Evolutionary conservation across 306 rosid genomes (phyloP), one percentile per base, ranked within the genome.

Genomic region (Citrullus mucosospermus): DNA sequence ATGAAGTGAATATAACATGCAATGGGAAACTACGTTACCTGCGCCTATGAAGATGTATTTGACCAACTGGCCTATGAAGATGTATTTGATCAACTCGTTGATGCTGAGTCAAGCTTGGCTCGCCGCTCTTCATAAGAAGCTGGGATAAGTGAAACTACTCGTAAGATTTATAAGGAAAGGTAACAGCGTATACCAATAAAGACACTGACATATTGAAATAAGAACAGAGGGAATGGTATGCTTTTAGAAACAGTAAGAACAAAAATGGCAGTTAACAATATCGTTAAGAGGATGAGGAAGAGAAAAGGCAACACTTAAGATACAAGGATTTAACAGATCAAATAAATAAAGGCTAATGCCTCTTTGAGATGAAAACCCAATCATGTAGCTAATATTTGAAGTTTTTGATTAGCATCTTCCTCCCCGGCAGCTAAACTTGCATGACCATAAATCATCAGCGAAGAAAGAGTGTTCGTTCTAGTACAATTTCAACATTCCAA

Each of bases 71-170:
- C 13, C 20, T 71, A 28, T 13, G 76, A 25, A 32, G 30, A 46
- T n/a, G 65, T 57, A 36, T 46, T 73, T 12, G 61, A 28, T 80
- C 0, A 65, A 70, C 28, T 28, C 70, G 25, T 54, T 72, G 79
- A 5, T 79, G 63, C 70, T 71, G 86, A 63, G 62, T 81, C 58
- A 34, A 92, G 72, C 82, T 90, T 92, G 80, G 93, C 86, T 2
- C 89, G 94, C 53, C 98, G 87, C 80, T 92, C 96, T 78, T 89
- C 95, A 62, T 94, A 92, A 53, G 97, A 94, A 76, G 97, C 97
- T 92, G 93, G 54, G 82, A 82, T 77, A 25, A 70, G 76, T 43
- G 48, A 71, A 71, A 48, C 6, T 25, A 71, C 22, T 48, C 1
- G 59, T 71, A 25, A 71, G 57, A 70, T 80, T 81, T 70, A 83